Evolutionary conservation across 1,284 basidiomycete species (phyloP).

Genomic region (Laetiporus sulphureus): DNA sequence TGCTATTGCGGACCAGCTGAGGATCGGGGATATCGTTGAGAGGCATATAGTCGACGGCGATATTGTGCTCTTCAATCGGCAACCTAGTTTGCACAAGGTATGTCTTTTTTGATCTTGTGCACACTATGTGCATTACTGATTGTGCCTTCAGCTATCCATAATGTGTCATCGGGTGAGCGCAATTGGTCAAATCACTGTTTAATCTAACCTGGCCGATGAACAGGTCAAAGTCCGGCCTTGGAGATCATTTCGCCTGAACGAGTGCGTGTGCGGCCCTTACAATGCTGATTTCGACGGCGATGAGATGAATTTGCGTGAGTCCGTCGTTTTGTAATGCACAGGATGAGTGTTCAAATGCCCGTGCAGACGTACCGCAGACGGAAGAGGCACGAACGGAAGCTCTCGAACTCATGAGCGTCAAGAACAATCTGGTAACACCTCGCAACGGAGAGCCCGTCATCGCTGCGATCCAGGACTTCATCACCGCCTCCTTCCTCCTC

Average conservation of each 20-base stretch:
- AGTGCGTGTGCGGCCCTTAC: conserved; percentile 99
- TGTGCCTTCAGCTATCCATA: conserved; percentile 77
- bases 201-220: conserved; percentile 5
- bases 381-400: conserved; percentile 99
- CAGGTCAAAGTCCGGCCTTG: conserved; percentile 92
- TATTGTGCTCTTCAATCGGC: conserved; percentile 97
- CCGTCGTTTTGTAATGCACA: neutral
- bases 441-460: conserved; percentile 98
- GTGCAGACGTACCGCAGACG: conserved; percentile 94
- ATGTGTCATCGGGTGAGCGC: conserved; percentile 89
- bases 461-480: conserved; percentile 97
- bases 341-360: neutral
- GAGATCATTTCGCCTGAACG: conserved; percentile 96
- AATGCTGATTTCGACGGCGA: conserved; percentile 99
- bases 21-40: conserved; percentile 88
- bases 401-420: conserved; percentile 95
- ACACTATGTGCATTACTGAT: conserved; percentile 12
- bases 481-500: conserved; percentile 94
- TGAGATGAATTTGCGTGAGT: conserved; percentile 95
- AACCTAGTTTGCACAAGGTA: conserved; percentile 95
- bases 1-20: conserved; percentile 71
- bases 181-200: no score
- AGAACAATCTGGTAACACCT: conserved; percentile 95
- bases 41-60: conserved; percentile 95
- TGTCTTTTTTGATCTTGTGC: conserved; percentile 3